phyloP scores from a whole-genome alignment of 2,329 filamentous ascomycete species.

The Lasiodiplodia citricola region DNA sequence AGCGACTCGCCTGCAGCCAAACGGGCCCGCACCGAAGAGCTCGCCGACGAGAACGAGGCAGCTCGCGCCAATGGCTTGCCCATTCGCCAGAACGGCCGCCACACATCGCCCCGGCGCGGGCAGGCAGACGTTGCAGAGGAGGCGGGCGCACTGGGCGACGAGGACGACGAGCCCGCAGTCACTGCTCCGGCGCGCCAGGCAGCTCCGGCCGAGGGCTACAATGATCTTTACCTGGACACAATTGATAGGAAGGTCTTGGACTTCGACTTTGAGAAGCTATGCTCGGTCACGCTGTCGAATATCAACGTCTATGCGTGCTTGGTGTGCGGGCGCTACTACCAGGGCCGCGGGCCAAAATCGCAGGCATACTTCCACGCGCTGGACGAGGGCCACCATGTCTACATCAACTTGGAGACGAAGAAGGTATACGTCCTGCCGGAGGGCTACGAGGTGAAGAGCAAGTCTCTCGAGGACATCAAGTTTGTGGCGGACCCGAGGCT shows the following conservation, averaged over 20 bases:
- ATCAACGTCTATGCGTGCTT: constrained; percentile 99
- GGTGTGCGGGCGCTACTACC: constrained; percentile 97
- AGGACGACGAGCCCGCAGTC: constrained; percentile 45
- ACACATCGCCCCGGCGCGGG: constrained; percentile 18
- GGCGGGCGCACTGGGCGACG: constrained; percentile 40
- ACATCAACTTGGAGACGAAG: constrained; percentile 95
- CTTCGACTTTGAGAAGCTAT: constrained; percentile 99
- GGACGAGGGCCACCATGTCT: constrained; percentile 94
- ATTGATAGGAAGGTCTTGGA: constrained; percentile 92
- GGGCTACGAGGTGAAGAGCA: constrained; percentile 94
- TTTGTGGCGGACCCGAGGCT: constrained; percentile 94
- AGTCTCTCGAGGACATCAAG: constrained; percentile 96
- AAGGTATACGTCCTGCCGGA: constrained; percentile 92
- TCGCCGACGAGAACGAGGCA: constrained; percentile 38
- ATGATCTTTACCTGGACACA: constrained; percentile 96
- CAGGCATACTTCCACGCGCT: constrained; percentile 98
- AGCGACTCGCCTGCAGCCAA: constrained; percentile 55
- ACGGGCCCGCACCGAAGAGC: constrained; percentile 52
- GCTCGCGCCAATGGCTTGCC: constrained; percentile 30
- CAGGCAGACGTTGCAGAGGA: constrained; percentile 43
- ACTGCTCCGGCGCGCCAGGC: constrained; percentile 68
- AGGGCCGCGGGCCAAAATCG: constrained; percentile 90
- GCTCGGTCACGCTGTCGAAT: constrained; percentile 92
- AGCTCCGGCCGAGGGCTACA: constrained; percentile 85
- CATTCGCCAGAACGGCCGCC: constrained; percentile 22